Conservation (phyloP, 306 rosid species). For the Acacia crassicarpa region DNA sequence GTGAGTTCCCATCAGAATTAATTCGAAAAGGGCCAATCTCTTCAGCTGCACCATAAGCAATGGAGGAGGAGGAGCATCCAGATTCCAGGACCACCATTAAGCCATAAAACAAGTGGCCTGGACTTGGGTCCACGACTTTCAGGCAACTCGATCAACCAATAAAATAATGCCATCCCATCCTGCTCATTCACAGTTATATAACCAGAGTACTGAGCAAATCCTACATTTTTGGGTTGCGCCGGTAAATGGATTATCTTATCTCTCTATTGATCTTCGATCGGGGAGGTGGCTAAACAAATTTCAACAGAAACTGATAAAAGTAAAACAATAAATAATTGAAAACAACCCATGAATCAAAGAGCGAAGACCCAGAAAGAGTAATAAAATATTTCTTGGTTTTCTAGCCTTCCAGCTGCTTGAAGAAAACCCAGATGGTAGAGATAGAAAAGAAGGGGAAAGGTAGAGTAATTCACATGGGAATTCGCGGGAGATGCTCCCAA, state of each 20-base stretch:
- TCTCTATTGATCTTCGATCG: constrained; percentile 59
- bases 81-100: constrained; percentile 98
- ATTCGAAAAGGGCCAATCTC: constrained; percentile 93
- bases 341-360: too few relatives aligned
- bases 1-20: constrained; percentile 77
- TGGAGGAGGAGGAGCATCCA: constrained; percentile 97
- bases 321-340: too few relatives aligned
- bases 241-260: constrained; percentile 71
- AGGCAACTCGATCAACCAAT: constrained; percentile 88
- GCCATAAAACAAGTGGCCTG: constrained; percentile 94
- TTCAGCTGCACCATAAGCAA: constrained; percentile 94
- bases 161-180: constrained; percentile 85
- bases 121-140: constrained; percentile 51
- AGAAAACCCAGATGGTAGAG: too few relatives aligned
- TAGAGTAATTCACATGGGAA: too few relatives aligned
- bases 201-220: constrained; percentile 82
- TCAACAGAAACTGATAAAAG: constrained; percentile 33
- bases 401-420: too few relatives aligned
- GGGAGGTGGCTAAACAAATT: constrained; percentile 48
- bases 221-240: constrained; percentile 79
- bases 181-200: constrained; percentile 78
- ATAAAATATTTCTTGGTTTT: too few relatives aligned
- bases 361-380: too few relatives aligned
- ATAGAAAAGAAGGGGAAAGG: too few relatives aligned
- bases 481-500: too few relatives aligned